Evolutionary conservation across 176 grass and related monocot genomes (phyloP), one percentile per base, ranked within the genome.

Genomic region (Saccharum spontaneum): DNA sequence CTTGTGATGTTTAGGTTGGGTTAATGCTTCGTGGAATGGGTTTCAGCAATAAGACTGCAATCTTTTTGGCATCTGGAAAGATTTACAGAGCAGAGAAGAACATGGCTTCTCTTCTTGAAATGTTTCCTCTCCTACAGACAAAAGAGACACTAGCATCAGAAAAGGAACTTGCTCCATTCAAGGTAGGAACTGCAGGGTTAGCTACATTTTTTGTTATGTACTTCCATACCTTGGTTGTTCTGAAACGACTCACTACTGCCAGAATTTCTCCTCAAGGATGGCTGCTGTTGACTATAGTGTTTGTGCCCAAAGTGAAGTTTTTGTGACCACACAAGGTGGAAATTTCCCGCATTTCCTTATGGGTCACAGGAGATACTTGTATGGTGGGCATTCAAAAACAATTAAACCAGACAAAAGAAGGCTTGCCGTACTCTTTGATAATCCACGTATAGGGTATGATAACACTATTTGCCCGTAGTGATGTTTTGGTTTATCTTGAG

Each of bases 251-350:
- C 16, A 23, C 80, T 33, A n/a, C 71, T 89, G 61, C 13, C 85
- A 98, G 96, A 90, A 94, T 86, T 98, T 92, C 84, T 98, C 96
- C 36, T 98, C 96, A 36, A 95, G 96, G 86, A 95, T 98, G 96
- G 96, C 96, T 66, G 96, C 96, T 73, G 81, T 98, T 52, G 96
- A 98, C 82, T 98, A 98, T 59, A 92, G 77, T 69, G 84, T 98
- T 31, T 98, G 93, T 62, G 81, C 88, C 9, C 91, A 94, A 71
- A 95, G 96, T 61, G 93, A 98, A 86, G 91, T 90, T 50, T 98
- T 98, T 85, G 91, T 95, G 78, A 98, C 96, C 38, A 98, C 96
- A 41, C 96, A 98, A 94, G 96, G 93, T 67, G 96, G 96, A 72
- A 98, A 98, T 72, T 98, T 98, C 62, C 93, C 93, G 45, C 96